Percentiles rank a stretch among this genome's conserved stretches.
phyloP scores from a whole-genome alignment of 2,329 filamentous ascomycete species.

The Colletotrichum sp. region DNA sequence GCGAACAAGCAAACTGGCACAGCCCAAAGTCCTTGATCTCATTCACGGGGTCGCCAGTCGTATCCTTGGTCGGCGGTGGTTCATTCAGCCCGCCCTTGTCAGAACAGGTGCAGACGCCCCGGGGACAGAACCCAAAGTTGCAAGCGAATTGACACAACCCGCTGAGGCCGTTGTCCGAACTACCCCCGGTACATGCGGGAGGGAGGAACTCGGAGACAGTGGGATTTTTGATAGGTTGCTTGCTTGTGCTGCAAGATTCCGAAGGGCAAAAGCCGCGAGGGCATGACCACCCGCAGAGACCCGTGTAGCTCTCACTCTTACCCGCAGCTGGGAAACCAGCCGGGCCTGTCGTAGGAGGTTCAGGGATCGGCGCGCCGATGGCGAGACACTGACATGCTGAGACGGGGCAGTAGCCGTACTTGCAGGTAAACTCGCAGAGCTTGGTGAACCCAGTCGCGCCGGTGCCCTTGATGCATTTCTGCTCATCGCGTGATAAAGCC shows the following conservation, averaged over 20 bases:
- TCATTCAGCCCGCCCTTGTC: neutral
- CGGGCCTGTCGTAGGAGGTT: neutral
- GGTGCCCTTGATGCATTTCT: slow-evolving; percentile 29
- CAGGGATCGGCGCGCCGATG: neutral
- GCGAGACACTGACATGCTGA: neutral
- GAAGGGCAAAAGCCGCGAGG: slow-evolving; percentile 49
- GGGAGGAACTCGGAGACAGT: neutral
- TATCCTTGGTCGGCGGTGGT: neutral
- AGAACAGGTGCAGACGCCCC: neutral
- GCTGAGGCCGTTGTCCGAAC: neutral
- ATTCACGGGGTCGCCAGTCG: neutral
- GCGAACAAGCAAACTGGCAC: slow-evolving; percentile 49
- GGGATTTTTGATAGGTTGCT: neutral
- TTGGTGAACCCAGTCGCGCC: slow-evolving; percentile 35
- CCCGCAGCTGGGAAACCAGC: neutral
- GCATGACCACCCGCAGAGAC: slow-evolving; percentile 33
- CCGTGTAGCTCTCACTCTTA: neutral
- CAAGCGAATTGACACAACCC: neutral
- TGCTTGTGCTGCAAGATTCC: slow-evolving; percentile 23
- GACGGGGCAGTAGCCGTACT: slow-evolving; percentile 27
- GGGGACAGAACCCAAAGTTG: neutral
- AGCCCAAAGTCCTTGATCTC: slow-evolving; percentile 40
- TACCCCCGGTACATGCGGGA: slow-evolving; percentile 6
- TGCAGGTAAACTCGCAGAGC: slow-evolving; percentile 36
- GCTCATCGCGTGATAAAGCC: neutral